These are phyloP conservation scores for Colletotrichum eleusines DNA, from an alignment of 2,329 filamentous ascomycete species.

Conservation along the genomic window DNA sequence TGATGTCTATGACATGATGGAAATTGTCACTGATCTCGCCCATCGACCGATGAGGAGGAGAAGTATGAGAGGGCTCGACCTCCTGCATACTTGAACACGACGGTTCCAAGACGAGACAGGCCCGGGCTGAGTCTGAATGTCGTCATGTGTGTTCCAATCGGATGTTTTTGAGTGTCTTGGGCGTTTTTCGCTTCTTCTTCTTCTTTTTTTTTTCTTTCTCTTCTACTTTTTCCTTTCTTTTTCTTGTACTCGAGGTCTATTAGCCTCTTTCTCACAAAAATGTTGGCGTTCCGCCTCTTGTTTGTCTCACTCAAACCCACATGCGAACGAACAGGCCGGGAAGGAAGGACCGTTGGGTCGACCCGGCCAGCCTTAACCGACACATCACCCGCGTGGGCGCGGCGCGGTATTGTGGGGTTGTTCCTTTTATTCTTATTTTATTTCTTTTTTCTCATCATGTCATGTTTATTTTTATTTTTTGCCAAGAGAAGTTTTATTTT, in stretches of 20 bases:
- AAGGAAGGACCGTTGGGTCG: background rate
- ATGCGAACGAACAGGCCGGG: background rate
- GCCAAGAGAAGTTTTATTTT: too few relatives aligned
- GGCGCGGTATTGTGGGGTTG: background rate
- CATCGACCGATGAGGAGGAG: background rate
- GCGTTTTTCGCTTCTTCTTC: too few relatives aligned
- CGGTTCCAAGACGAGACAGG: conserved; percentile 9
- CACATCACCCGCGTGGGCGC: conserved; percentile 2
- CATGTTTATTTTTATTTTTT: background rate
- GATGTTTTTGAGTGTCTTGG: conserved; percentile 1
- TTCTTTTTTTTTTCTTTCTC: background rate
- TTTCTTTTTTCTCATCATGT: background rate
- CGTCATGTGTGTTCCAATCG: conserved; percentile 16
- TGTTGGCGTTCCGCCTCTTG: background rate
- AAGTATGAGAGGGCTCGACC: background rate
- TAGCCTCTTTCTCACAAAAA: background rate
- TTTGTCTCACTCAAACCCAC: background rate
- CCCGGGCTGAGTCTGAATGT: background rate
- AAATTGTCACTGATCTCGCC: background rate
- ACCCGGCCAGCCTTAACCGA: conserved; percentile 3
- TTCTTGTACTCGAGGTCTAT: background rate
- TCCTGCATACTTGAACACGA: background rate
- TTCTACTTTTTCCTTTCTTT: background rate
- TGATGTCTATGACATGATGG: background rate
- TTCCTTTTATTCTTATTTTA: background rate